Conservation (phyloP, 2,329 filamentous ascomycete genomes). For the Botrytis porri region DNA sequence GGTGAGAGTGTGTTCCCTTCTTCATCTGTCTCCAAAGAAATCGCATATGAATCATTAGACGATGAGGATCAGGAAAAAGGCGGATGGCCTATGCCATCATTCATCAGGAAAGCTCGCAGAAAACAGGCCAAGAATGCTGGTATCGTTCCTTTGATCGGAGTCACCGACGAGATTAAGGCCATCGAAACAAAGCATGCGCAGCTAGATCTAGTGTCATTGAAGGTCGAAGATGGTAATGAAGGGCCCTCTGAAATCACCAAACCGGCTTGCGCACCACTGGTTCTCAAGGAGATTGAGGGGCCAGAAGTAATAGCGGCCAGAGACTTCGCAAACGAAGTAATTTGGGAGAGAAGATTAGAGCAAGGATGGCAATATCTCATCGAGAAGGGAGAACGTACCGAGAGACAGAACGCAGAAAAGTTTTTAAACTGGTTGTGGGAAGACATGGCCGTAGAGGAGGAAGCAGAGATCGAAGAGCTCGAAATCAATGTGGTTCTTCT, state of each 20-base stretch:
- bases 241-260: background rate
- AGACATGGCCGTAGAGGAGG: background rate
- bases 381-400: background rate
- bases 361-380: slow-evolving; percentile 21
- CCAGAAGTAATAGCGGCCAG: slow-evolving; percentile 15
- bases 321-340: slow-evolving; percentile 23
- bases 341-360: slow-evolving; percentile 25
- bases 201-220: background rate
- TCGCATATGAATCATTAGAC: background rate
- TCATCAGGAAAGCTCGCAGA: background rate
- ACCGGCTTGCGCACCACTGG: background rate
- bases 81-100: background rate
- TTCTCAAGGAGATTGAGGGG: background rate
- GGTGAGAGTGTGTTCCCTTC: background rate
- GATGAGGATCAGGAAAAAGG: background rate
- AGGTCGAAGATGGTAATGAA: background rate
- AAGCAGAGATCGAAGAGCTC: background rate
- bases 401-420: background rate
- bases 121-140: background rate
- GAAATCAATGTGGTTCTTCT: background rate
- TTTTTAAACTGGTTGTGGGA: slow-evolving; percentile 2
- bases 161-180: background rate
- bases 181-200: background rate
- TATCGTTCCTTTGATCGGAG: background rate
- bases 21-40: too few relatives aligned